phyloP scores from a whole-genome alignment of 495 filamentous ascomycete species.

The Aspergillus baeticus region DNA sequence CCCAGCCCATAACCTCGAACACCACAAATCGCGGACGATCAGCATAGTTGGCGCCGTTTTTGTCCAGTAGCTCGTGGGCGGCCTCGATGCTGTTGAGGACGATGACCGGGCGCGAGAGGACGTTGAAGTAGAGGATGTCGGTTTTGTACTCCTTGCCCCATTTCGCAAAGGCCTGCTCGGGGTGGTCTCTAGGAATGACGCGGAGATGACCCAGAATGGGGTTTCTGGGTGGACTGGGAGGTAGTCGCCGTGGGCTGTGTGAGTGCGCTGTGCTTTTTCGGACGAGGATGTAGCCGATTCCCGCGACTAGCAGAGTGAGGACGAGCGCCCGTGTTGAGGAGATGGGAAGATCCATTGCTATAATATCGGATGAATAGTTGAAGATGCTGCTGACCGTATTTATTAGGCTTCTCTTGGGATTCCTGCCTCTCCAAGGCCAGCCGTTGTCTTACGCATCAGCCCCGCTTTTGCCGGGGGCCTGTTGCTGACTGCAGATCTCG shows the following conservation, averaged over 20 bases:
- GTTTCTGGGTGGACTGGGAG: slow-evolving; percentile 12
- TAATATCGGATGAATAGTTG: no score
- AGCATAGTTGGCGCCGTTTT: slow-evolving; percentile 21
- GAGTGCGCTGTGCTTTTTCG: background rate
- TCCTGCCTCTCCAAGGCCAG: no score
- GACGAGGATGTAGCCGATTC: background rate
- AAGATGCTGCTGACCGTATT: no score
- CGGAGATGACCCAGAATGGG: slow-evolving; percentile 25
- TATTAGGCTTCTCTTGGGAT: no score
- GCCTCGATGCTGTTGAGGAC: slow-evolving; percentile 20
- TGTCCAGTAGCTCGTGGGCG: slow-evolving; percentile 23
- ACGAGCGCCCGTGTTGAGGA: no score
- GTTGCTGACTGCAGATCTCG: no score
- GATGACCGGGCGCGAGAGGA: slow-evolving; percentile 22
- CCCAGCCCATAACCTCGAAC: slow-evolving; percentile 37
- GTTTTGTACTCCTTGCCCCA: slow-evolving; percentile 24
- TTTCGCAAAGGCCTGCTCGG: slow-evolving; percentile 17
- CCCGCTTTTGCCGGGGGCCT: no score
- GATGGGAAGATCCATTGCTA: no score
- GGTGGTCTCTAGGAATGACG: slow-evolving; percentile 19
- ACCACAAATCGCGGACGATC: slow-evolving; percentile 35
- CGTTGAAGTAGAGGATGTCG: slow-evolving; percentile 18
- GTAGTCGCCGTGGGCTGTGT: background rate
- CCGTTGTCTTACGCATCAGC: no score
- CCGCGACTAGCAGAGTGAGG: background rate